phyloP scores from a whole-genome alignment of 148 eudicot species.

The Drosera capensis region DNA sequence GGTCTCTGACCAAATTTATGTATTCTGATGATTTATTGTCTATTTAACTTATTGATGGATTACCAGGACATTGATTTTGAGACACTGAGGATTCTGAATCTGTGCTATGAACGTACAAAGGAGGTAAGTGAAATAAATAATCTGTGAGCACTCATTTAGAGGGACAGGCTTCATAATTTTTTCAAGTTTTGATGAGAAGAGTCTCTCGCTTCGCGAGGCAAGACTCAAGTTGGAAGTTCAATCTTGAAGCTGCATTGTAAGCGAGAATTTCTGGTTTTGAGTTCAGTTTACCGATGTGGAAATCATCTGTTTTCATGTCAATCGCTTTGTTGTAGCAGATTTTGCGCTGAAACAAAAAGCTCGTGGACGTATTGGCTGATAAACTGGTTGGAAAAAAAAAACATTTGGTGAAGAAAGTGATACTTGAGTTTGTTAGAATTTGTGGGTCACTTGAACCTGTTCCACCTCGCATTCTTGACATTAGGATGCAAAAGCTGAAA shows the following conservation, averaged over 20 bases:
- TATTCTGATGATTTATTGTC: neutral
- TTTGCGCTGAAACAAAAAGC: conserved; percentile 42
- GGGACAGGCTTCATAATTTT: no score
- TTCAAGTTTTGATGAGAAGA: no score
- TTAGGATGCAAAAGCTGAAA: conserved; percentile 32
- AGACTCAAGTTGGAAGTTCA: no score
- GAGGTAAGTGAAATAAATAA: conserved; percentile 27
- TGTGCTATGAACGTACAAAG: conserved; percentile 72
- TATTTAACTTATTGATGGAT: conserved; percentile 3
- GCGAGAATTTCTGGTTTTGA: no score
- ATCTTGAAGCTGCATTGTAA: no score
- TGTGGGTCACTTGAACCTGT: conserved; percentile 55
- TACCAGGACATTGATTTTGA: conserved; percentile 67
- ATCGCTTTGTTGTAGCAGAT: conserved; percentile 26
- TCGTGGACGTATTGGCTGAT: conserved; percentile 62
- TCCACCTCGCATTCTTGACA: conserved; percentile 49
- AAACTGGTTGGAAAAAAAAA: conserved; percentile 49
- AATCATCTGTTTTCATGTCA: conserved; percentile 2
- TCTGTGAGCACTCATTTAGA: no score
- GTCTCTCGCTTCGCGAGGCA: no score
- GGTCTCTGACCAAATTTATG: conserved; percentile 2
- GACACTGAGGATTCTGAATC: conserved; percentile 46
- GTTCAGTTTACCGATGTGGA: no score
- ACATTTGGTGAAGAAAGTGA: conserved; percentile 55
- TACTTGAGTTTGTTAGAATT: conserved; percentile 47